phyloP scores from a whole-genome alignment of 345 rosid species.

The Viola odorata region DNA sequence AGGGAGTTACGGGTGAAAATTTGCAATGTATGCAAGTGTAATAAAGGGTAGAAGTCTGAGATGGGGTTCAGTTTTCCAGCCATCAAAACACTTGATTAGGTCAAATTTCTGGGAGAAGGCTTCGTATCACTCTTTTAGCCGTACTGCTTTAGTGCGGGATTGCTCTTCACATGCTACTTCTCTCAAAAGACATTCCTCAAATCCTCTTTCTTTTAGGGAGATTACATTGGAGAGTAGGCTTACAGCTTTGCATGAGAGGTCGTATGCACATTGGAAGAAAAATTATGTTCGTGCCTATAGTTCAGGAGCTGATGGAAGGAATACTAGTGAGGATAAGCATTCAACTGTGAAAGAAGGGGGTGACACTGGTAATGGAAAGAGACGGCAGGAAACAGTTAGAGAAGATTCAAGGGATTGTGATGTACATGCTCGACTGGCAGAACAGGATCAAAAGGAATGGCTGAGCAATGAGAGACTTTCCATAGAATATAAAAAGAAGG shows the following conservation, averaged over 20 bases:
- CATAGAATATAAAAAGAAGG: conserved; percentile 66
- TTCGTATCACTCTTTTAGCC: conserved; percentile 27
- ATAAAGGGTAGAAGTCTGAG: conserved; percentile 53
- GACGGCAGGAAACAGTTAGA: conserved; percentile 22
- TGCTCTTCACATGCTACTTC: conserved; percentile 22
- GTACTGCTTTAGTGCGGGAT: conserved; percentile 19
- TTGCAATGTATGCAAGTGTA: conserved; percentile 64
- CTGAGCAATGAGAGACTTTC: conserved; percentile 68
- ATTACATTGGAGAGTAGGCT: conserved; percentile 20
- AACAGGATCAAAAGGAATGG: conserved; percentile 96
- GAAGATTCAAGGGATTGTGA: conserved; percentile 36
- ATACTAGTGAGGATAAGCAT: conserved; percentile 64
- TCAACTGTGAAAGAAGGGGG: conserved; percentile 43
- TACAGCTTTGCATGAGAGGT: conserved; percentile 17
- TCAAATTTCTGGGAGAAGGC: conserved; percentile 31
- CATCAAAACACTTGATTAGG: conserved; percentile 38
- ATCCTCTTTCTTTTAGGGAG: conserved; percentile 26
- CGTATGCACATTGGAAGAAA: conserved; percentile 21
- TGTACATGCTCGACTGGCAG: conserved; percentile 75
- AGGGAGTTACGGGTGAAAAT: conserved; percentile 16
- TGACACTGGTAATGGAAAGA: conserved; percentile 40
- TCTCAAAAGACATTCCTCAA: conserved; percentile 28
- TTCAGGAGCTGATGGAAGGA: conserved; percentile 81
- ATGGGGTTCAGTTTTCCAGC: conserved; percentile 49
- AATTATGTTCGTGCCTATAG: conserved; percentile 54